Base-by-base conservation (phyloP, 148 eudicot genomes). In the Dianthus caryophyllus region DNA sequence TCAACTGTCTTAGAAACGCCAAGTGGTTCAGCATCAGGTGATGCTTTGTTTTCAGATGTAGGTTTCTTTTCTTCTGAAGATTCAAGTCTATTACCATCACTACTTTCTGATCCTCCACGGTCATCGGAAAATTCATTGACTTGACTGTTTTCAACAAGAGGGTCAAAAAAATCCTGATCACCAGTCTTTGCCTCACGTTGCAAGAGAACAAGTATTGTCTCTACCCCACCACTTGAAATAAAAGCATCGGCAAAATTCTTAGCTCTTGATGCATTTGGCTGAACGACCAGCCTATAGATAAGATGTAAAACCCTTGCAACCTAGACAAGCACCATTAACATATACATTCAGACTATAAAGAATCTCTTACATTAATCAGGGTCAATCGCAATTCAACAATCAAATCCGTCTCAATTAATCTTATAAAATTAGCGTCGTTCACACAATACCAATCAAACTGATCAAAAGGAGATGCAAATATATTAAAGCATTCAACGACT, bases 261-360 rank as follows among this genome's bases (percentile, higher is more conserved):
- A 61, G 97, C 97, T 73, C 99, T 82, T 58, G 88, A 84, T 49
- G 85, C 78, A 79, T 95, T 95, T 67, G 99, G 99, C 64, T 95
- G 99, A 63, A 95, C 97, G 62, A 90, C 91, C 85, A 95, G 77
- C 81, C 99, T 85, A 77, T 90, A 87, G 38, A 90, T 84, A 68
- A 95, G 87, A 78, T 90, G 96, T 82, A 95, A 78, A 76, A 88
- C 87, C 84, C 99, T 81, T 57, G 93, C 83, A 76, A 90, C 97
- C 99, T 95, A 86, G 75, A 82, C 59, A 69, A 71, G 56, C 51
- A 77, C 52, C 65, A 54, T n/a, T n/a, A 57, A 64, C 22, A 44
- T 26, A 59, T 17, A 74, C 46, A 21, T 64, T 46, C 52, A 21
- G 48, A 61, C 20, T 56, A 59, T 39, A 64, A 24, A 69, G 15